Conservation (phyloP, 2,329 filamentous ascomycete species). For the Neonectria neomacrospora region DNA sequence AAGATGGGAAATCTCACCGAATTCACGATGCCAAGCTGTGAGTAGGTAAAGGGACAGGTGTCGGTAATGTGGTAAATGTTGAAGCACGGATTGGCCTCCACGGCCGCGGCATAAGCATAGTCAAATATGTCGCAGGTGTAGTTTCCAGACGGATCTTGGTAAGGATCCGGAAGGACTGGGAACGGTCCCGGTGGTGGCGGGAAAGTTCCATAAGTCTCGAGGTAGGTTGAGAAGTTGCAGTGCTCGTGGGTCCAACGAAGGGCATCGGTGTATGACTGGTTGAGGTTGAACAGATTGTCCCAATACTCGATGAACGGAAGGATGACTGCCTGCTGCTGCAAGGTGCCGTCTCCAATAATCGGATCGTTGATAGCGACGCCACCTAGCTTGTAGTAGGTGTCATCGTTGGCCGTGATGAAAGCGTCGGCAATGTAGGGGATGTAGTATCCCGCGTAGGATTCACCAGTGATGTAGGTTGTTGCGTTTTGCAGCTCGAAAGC, state of each 20-base stretch:
- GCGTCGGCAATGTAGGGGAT: slow-evolving; percentile 78
- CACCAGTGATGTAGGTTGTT: slow-evolving; percentile 79
- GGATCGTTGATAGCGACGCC: slow-evolving; percentile 81
- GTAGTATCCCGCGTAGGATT: slow-evolving; percentile 74
- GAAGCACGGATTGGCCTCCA: slow-evolving; percentile 78
- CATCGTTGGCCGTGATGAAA: slow-evolving; percentile 75
- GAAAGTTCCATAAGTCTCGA: slow-evolving; percentile 72
- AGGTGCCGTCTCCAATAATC: slow-evolving; percentile 62
- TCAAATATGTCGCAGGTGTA: slow-evolving; percentile 68
- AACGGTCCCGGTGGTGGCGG: slow-evolving; percentile 71
- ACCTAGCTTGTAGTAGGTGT: slow-evolving; percentile 72
- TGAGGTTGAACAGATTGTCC: slow-evolving; percentile 70
- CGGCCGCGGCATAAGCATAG: slow-evolving; percentile 64
- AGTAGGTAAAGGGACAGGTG: slow-evolving; percentile 76
- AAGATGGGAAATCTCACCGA: slow-evolving; percentile 34
- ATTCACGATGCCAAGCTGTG: slow-evolving; percentile 77
- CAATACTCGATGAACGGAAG: slow-evolving; percentile 71
- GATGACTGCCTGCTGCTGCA: slow-evolving; percentile 60
- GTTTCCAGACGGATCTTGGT: slow-evolving; percentile 45
- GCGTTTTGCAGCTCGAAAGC: slow-evolving; percentile 74
- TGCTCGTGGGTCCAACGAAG: slow-evolving; percentile 62
- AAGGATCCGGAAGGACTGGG: slow-evolving; percentile 52
- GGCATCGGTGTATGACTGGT: slow-evolving; percentile 65
- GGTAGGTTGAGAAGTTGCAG: slow-evolving; percentile 72
- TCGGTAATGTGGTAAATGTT: slow-evolving; percentile 79